Base-by-base conservation (phyloP, 1,284 basidiomycete genomes). In the Lignosus rhinocerotis region DNA sequence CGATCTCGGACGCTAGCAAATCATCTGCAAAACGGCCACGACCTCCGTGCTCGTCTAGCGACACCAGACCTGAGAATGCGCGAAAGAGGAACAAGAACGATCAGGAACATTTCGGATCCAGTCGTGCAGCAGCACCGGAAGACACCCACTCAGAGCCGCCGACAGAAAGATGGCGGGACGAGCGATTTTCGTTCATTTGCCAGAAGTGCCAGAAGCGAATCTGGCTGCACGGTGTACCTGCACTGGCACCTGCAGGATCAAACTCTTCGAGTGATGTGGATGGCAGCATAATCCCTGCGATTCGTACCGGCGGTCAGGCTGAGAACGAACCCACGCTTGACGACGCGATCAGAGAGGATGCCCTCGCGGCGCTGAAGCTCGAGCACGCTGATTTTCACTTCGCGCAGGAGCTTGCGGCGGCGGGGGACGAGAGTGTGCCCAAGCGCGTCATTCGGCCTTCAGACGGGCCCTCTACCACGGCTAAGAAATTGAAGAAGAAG, bases 331-430 rank as follows among this genome's bases (percentile, higher is more conserved):
- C 16, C 38, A 31, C 31, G 38, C 56, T 51, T 66, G 62, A 60
- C 53, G 67, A 67, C 45, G 70, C 68, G 21, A 69, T 70, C 50
- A 63, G 62, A 62, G 69, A 70, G 34, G 72, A 74, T 47, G 78
- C 75, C 30, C 67, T 92, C 39, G 73, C 73, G 6, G 75, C 68
- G 55, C 70, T 88, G 51, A 83, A 80, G 56, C 73, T 81, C 66
- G 94, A 96, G 69, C 94, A 96, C 65, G 81, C 85, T 46, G 94
- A 96, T 73, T 95, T 85, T 72, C 94, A 96, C 72, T 85, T 93
- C 65, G 94, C 94, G 1, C 80, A 87, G 67, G 87, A 92, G 54
- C 70, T 96, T 49, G 82, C 86, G 58, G 52, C 66, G 57, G 41
- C 62, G 33, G 62, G 46, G 3, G 60, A 55, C 17, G 65, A 52